These are phyloP conservation scores for Conringia planisiliqua DNA, from an alignment of 345 rosid species.

Conservation along the genomic window DNA sequence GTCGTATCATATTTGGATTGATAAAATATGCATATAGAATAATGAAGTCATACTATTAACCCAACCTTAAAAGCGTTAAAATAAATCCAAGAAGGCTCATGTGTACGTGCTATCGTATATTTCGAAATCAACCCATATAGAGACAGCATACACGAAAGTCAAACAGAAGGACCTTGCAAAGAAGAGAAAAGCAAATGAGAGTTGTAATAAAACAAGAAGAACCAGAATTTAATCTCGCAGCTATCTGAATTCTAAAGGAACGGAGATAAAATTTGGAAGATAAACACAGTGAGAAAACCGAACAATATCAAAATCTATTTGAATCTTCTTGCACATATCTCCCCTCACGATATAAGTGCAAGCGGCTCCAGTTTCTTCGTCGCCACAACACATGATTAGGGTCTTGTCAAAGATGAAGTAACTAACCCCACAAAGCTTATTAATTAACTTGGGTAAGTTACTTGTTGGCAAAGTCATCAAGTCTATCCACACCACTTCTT, in stretches of 20 bases:
- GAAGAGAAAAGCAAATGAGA: too few species aligned
- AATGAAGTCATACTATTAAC: not conserved
- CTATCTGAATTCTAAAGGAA: not conserved
- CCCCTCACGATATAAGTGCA: not conserved
- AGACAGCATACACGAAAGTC: not conserved
- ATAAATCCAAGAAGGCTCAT: not conserved
- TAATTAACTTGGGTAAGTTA: not conserved
- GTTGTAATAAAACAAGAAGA: not conserved
- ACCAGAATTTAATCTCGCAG: not conserved
- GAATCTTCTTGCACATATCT: constrained; percentile 15
- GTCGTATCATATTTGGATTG: not conserved
- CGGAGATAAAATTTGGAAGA: not conserved
- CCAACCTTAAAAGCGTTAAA: not conserved
- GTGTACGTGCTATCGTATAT: not conserved
- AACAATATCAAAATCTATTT: not conserved
- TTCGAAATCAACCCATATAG: not conserved
- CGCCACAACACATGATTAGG: constrained; percentile 11
- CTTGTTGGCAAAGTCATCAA: not conserved
- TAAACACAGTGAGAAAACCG: not conserved
- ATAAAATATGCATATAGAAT: not conserved
- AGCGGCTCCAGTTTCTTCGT: not conserved
- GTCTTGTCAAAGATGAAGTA: constrained; percentile 12
- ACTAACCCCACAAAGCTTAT: not conserved
- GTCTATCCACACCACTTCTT: not conserved
- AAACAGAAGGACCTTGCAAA: not conserved